These are phyloP conservation scores for Monosporozyma solicola DNA, from an alignment of 805 yeast genomes.

Conservation along the genomic window DNA sequence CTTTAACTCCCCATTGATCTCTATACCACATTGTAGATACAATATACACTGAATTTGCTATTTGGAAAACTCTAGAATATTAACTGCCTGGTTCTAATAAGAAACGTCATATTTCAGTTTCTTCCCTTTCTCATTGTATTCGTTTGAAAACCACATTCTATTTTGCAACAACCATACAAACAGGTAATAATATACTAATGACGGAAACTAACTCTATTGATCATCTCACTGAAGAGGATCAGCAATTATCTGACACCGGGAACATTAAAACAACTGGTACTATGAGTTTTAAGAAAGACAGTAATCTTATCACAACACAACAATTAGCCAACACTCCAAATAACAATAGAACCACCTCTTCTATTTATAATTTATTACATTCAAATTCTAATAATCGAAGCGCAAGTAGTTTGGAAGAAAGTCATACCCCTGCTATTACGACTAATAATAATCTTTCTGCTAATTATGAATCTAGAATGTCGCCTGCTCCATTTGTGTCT, in stretches of 20 bases:
- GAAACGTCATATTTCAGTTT: no score
- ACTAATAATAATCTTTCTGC: not conserved
- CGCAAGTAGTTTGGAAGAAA: not conserved
- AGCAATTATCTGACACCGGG: not conserved
- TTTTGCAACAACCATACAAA: not conserved
- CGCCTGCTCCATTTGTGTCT: not conserved
- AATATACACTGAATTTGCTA: no score
- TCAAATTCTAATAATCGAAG: conserved; percentile 1
- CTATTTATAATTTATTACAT: conserved; percentile 12
- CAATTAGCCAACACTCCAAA: not conserved
- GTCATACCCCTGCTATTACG: conserved; percentile 1
- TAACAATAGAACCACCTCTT: conserved; percentile 9
- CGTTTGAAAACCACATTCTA: not conserved
- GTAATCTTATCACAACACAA: not conserved
- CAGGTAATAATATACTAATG: not conserved
- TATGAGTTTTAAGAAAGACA: not conserved
- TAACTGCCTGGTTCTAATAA: no score
- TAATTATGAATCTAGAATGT: not conserved
- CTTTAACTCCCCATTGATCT: no score
- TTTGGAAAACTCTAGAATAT: no score
- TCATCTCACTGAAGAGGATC: not conserved
- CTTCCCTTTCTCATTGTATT: no score
- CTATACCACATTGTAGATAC: no score
- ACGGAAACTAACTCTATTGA: not conserved
- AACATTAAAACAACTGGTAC: not conserved